Percentiles rank a stretch among this genome's conserved stretches.
phyloP scores from a whole-genome alignment of 495 filamentous ascomycete species.

The Penicillium coprophilum region DNA sequence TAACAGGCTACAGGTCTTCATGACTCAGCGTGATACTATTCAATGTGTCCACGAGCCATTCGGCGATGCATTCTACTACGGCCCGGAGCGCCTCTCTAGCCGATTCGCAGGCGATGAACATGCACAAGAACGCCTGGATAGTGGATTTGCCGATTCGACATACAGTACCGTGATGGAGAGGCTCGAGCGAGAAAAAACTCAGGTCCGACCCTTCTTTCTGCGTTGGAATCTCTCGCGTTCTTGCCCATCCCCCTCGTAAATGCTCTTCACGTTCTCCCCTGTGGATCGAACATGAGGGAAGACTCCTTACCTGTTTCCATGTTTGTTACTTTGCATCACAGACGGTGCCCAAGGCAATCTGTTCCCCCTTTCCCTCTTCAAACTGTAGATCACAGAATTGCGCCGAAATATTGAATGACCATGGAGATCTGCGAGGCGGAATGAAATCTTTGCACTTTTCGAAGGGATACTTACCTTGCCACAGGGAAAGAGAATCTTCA shows the following conservation, averaged over 20 bases:
- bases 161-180: slow-evolving; percentile 73
- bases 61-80: slow-evolving; percentile 94
- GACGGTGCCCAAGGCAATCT: slow-evolving; percentile 1
- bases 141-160: slow-evolving; percentile 73
- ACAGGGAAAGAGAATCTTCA: slow-evolving; percentile 78
- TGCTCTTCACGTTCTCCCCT: slow-evolving; percentile 10
- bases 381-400: neutral
- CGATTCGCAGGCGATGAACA: slow-evolving; percentile 77
- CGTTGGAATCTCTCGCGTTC: slow-evolving; percentile 18
- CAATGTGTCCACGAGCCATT: slow-evolving; percentile 92
- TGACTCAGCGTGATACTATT: slow-evolving; percentile 81
- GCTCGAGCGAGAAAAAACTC: slow-evolving; percentile 62
- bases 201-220: slow-evolving; percentile 55
- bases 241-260: slow-evolving; percentile 6
- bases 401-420: neutral
- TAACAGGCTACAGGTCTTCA: slow-evolving; percentile 69
- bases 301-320: slow-evolving; percentile 3
- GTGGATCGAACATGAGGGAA: slow-evolving; percentile 13
- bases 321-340: neutral
- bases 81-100: slow-evolving; percentile 77
- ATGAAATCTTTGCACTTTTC: slow-evolving; percentile 4
- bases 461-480: slow-evolving; percentile 40
- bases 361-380: neutral
- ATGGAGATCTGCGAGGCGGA: slow-evolving; percentile 2
- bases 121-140: slow-evolving; percentile 62